phyloP scores from a whole-genome alignment of 208 protist genomes.

The Trypanosoma lewisi region DNA sequence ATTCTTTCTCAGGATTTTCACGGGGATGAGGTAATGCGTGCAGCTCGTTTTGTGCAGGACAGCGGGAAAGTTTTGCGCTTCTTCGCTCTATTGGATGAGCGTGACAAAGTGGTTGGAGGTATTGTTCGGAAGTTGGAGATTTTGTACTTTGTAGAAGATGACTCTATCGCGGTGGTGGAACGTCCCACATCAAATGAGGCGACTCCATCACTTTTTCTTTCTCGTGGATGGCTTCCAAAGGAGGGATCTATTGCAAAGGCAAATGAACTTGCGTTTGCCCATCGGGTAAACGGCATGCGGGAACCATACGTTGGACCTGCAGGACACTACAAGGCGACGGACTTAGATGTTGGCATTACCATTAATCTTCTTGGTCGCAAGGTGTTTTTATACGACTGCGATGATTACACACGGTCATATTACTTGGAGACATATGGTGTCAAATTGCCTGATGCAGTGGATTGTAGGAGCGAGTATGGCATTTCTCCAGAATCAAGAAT shows the following conservation, averaged over 20 bases:
- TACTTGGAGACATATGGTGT: slow-evolving; percentile 68
- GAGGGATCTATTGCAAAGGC: slow-evolving; percentile 63
- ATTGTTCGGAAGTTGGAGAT: slow-evolving; percentile 90
- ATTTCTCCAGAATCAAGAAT: slow-evolving; percentile 10
- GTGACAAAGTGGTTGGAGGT: slow-evolving; percentile 42
- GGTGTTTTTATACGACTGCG: slow-evolving; percentile 92
- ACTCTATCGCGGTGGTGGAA: slow-evolving; percentile 95
- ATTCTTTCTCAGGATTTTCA: slow-evolving; percentile 58
- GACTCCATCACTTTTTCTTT: slow-evolving; percentile 87
- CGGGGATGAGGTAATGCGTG: slow-evolving; percentile 65
- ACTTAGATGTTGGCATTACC: slow-evolving; percentile 79
- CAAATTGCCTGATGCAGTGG: slow-evolving; percentile 38
- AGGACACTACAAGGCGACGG: slow-evolving; percentile 76
- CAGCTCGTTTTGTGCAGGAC: slow-evolving; percentile 89
- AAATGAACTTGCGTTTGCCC: slow-evolving; percentile 82
- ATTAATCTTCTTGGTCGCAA: slow-evolving; percentile 81
- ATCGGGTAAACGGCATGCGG: slow-evolving; percentile 79
- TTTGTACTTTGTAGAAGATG: slow-evolving; percentile 94
- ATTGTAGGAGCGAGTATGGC: slow-evolving; percentile 31
- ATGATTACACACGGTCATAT: slow-evolving; percentile 92
- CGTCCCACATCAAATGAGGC: slow-evolving; percentile 83
- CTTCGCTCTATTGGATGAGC: slow-evolving; percentile 85
- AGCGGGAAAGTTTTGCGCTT: slow-evolving; percentile 96
- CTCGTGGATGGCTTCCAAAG: slow-evolving; percentile 77
- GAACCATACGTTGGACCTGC: slow-evolving; percentile 69